Evolutionary conservation across 441 rosid species (phyloP), one percentile per base, ranked within the genome.

Genomic region (Biscutella auriculata): DNA sequence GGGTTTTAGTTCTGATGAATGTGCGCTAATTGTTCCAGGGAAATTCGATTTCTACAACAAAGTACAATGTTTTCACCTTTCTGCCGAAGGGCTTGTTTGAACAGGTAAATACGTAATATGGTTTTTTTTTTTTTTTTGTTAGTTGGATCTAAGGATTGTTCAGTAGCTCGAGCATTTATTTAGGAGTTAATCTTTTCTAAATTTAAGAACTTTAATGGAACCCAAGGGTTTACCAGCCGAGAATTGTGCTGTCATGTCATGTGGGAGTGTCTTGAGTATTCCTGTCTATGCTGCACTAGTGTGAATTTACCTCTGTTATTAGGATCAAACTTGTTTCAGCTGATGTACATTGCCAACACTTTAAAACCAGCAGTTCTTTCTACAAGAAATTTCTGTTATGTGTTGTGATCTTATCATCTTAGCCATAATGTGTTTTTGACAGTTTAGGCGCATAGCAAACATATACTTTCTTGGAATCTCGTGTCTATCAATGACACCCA

Each of bases 371-470:
- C n/a, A 46, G 19, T 36, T 4, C 1, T 64, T 46, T 46, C 48
- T 23, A 28, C 19, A 29, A 19, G 43, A 28, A 0, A 9, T 55
- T 28, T 45, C 14, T 27, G 30, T 28, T 47, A 45, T 23, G 9
- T 40, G 36, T 46, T 48, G 55, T 47, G 52, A n/a, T n/a, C n/a
- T n/a, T n/a, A n/a, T n/a, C n/a, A 65, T 57, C 27, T 57, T 50
- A 57, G 53, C 34, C 51, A 9, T 57, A 1, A 19, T 30, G 51
- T 57, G 51, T 42, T 42, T 42, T 5, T 84, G 81, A 75, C 97
- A 94, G 99, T 94, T 90, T 77, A 87, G 99, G 79, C 96, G 99
- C 79, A 96, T 94, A 58, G 99, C 97, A 25, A 94, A 90, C 64
- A 74, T 83, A 44, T 94, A 90, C 83, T 94, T 90, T 72, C 92